Evolutionary conservation across 106 monocot species (phyloP), one percentile per base, ranked within the genome.

Genomic region (Dioscorea zingiberensis): DNA sequence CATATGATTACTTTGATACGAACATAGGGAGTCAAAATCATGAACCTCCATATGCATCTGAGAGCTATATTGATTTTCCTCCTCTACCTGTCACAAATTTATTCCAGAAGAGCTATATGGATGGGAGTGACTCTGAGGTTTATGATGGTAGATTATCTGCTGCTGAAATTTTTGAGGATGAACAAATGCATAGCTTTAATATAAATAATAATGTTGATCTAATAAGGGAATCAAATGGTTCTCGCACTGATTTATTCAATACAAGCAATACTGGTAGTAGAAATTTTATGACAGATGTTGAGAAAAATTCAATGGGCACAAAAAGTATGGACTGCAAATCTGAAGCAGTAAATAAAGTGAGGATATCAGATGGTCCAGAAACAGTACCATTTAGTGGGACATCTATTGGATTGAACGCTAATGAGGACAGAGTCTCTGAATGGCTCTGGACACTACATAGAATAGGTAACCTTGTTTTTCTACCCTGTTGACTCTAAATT

Each of bases 361-460:
- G 69, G 38, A 73, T 84, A 64, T 77, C 76, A 47, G 81, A 89
- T 77, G 74, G 58, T 54, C 83, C 76, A 53, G 76, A 65, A 49
- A 70, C 51, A 77, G 71, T 60, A 45, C 73, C 46, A 27, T 45
- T 66, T 25, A 60, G 68, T 27, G 54, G 38, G 18, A 51, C 69
- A 67, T 75, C 84, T 9, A 76, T 54, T 65, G 65, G 67, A 67
- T 58, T 69, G 12, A 64, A 69, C 64, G 65, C 59, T 3, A 65
- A 47, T 38, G 84, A 82, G 57, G 86, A 89, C 24, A 73, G 77
- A 64, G 86, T 89, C 66, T 98, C 97, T 71, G 97, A 93, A 71
- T 98, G 97, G 97, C 74, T 92, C 54, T 98, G 97, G 97, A 98
- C 81, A 21, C 92, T 98, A 45, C 97, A 98, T 77, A 78, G 92